Conservation (phyloP, 805 yeast species). For the Danielozyma ontarioensis region DNA sequence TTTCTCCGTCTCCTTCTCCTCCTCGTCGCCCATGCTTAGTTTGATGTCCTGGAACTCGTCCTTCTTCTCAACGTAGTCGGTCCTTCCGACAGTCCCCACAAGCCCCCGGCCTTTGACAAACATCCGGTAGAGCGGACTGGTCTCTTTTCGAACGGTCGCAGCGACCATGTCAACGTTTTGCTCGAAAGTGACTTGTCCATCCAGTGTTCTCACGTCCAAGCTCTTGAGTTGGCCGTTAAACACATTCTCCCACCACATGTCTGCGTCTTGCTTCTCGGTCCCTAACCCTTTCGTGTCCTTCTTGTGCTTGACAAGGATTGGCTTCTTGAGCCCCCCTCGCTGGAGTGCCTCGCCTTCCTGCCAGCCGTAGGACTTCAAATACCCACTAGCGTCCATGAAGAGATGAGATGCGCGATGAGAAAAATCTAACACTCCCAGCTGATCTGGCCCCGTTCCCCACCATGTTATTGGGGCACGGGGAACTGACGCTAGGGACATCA, state of each 20-base stretch:
- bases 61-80: slow-evolving; percentile 17
- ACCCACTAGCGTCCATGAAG: slow-evolving; percentile 73
- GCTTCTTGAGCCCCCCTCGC: slow-evolving; percentile 75
- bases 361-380: slow-evolving; percentile 85
- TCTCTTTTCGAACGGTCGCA: slow-evolving; percentile 42
- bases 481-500: too few relatives aligned
- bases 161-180: slow-evolving; percentile 47
- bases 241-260: slow-evolving; percentile 95
- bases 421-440: too few relatives aligned
- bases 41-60: not conserved
- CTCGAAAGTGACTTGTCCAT: slow-evolving; percentile 43
- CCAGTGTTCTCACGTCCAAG: slow-evolving; percentile 48
- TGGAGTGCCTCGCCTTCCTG: slow-evolving; percentile 80
- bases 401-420: too few relatives aligned
- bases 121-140: slow-evolving; percentile 75
- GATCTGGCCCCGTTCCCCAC: too few relatives aligned
- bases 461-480: too few relatives aligned
- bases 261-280: slow-evolving; percentile 67
- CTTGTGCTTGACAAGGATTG: slow-evolving; percentile 86
- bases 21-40: slow-evolving; percentile 22
- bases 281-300: slow-evolving; percentile 91
- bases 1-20: slow-evolving; percentile 18
- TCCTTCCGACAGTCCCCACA: slow-evolving; percentile 62
- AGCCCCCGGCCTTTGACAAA: slow-evolving; percentile 86
- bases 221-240: slow-evolving; percentile 90